Evolutionary conservation across 2,329 filamentous ascomycete genomes (phyloP).

Genomic region (Alternaria incomplexa): DNA sequence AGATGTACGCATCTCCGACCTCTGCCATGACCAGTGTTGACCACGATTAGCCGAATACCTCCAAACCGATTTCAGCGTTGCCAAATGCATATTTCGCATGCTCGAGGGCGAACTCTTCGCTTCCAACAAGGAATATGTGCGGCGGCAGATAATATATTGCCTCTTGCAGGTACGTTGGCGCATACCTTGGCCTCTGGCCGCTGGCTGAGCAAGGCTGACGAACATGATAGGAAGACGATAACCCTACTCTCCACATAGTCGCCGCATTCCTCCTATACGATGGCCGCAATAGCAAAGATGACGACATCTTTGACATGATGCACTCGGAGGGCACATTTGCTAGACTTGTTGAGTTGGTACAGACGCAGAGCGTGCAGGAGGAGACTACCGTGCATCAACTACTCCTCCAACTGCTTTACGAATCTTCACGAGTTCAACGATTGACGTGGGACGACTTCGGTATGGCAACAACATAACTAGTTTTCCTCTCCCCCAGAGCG

Average conservation of each 20-base stretch:
- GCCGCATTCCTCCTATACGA: constrained; percentile 86
- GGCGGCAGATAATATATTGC: constrained; percentile 90
- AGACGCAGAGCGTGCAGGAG: constrained; percentile 64
- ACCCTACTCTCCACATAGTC: constrained; percentile 79
- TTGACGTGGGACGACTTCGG: constrained; percentile 77
- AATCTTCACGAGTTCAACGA: constrained; percentile 92
- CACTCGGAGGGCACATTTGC: constrained; percentile 83
- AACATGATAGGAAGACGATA: constrained; percentile 77
- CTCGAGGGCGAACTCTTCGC: constrained; percentile 77
- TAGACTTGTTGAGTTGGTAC: constrained; percentile 81
- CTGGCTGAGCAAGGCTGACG: constrained; percentile 17
- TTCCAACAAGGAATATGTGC: constrained; percentile 81
- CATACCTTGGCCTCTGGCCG: background rate
- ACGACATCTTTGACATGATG: constrained; percentile 84
- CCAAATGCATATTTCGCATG: constrained; percentile 79
- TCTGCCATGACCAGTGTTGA: constrained; percentile 22
- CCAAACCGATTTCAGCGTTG: constrained; percentile 77
- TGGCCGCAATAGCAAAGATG: constrained; percentile 76
- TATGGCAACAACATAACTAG: constrained; percentile 54
- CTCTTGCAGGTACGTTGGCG: constrained; percentile 67
- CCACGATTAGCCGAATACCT: constrained; percentile 68
- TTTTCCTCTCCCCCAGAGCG: background rate
- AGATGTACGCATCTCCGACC: constrained; percentile 58
- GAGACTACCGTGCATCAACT: constrained; percentile 78
- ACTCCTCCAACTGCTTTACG: constrained; percentile 88